A percentile compares a stretch with the other conserved stretches of the same genome.
Evolutionary conservation across 192 early-diverging fungal genomes (phyloP).

Genomic region (Pecoramyces ruminantium): DNA sequence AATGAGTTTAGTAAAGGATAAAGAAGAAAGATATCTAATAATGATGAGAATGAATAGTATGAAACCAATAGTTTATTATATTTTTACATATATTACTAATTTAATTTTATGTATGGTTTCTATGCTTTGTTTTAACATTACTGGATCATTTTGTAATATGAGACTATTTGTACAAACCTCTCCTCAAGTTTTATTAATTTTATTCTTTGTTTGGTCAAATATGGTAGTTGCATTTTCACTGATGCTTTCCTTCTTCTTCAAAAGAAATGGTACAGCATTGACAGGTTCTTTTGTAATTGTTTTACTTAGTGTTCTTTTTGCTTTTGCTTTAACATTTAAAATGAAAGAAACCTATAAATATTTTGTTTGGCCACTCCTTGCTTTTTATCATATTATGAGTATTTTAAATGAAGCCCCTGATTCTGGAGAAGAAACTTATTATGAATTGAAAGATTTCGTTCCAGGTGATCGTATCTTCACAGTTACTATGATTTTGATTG

Average conservation of each 20-base stretch:
- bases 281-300: no score
- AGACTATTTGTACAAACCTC: slow-evolving; percentile 43
- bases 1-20: slow-evolving; percentile 48
- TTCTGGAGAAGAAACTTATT: no score
- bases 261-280: slow-evolving; percentile 24
- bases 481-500: no score
- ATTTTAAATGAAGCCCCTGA: no score
- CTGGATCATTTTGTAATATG: slow-evolving; percentile 31
- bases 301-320: no score
- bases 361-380: no score
- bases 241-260: slow-evolving; percentile 48
- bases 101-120: slow-evolving; percentile 35
- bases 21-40: slow-evolving; percentile 44
- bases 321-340: no score
- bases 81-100: slow-evolving; percentile 43
- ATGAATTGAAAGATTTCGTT: no score
- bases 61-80: slow-evolving; percentile 35
- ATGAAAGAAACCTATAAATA: no score
- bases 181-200: slow-evolving; percentile 21
- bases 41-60: slow-evolving; percentile 66
- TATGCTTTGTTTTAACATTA: slow-evolving; percentile 35
- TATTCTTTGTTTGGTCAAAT: slow-evolving; percentile 47
- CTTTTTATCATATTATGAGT: no score
- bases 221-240: slow-evolving; percentile 31
- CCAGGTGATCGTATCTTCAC: no score